Conservation (phyloP, 192 early-diverging fungal species). For the Coemansia sp. region DNA sequence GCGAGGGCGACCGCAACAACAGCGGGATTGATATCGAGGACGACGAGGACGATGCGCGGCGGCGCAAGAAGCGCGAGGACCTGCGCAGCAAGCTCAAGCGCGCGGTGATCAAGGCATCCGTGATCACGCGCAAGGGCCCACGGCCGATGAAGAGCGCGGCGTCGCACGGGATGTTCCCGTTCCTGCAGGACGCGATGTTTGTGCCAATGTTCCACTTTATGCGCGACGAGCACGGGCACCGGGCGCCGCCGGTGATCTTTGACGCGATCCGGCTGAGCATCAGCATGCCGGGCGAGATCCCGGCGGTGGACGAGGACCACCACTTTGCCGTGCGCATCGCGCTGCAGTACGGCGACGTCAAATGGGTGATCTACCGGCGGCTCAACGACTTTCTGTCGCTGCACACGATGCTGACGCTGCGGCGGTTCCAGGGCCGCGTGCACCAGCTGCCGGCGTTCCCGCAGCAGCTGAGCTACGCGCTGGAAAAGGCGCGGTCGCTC, state of each 20-base stretch:
- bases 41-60: constrained; percentile 19
- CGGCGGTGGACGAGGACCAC: constrained; percentile 12
- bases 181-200: constrained; percentile 54
- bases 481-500: constrained; percentile 34
- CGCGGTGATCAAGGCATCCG: constrained; percentile 48
- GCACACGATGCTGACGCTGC: constrained; percentile 59
- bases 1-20: background rate
- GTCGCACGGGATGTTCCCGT: constrained; percentile 43
- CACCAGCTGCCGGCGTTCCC: constrained; percentile 44
- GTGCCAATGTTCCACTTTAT: constrained; percentile 54
- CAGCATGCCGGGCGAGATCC: constrained; percentile 7
- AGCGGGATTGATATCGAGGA: constrained; percentile 8
- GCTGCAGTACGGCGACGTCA: constrained; percentile 72
- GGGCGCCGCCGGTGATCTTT: constrained; percentile 53
- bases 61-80: constrained; percentile 32
- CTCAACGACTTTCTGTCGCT: constrained; percentile 67
- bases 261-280: constrained; percentile 50
- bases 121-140: constrained; percentile 37
- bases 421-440: constrained; percentile 50
- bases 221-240: constrained; percentile 52
- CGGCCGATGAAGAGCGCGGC: constrained; percentile 42
- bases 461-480: constrained; percentile 43
- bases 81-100: constrained; percentile 40
- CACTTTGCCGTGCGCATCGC: constrained; percentile 69
- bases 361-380: constrained; percentile 69